phyloP scores from a whole-genome alignment of 768 basidiomycete species.

The Amanita thiersii region DNA sequence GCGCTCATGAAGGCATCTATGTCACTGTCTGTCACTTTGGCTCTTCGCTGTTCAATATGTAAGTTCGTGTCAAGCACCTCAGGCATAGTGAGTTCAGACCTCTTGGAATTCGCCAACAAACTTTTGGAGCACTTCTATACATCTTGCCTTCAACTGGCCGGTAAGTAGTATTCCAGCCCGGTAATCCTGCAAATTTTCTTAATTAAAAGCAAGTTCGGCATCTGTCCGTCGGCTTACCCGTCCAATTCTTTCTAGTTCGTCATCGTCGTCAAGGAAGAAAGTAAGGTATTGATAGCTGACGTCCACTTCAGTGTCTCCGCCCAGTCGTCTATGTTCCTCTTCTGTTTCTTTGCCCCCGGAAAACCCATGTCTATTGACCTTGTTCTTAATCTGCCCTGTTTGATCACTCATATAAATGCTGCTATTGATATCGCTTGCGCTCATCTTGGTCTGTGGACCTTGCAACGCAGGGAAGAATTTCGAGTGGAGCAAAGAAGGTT shows the following conservation, averaged over 20 bases:
- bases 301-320: conserved; percentile 93
- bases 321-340: conserved; percentile 83
- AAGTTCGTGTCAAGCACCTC: conserved; percentile 5
- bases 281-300: conserved; percentile 91
- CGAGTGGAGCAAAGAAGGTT: conserved; percentile 86
- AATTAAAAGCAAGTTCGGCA: background rate
- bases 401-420: conserved; percentile 97
- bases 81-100: conserved; percentile 19
- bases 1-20: conserved; percentile 76
- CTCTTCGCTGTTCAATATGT: conserved; percentile 49
- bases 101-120: conserved; percentile 86
- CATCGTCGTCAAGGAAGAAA: conserved; percentile 95
- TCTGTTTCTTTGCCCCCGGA: conserved; percentile 94
- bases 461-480: conserved; percentile 99
- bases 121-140: conserved; percentile 73
- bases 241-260: conserved; percentile 69
- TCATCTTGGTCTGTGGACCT: conserved; percentile 99
- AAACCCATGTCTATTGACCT: conserved; percentile 94
- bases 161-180: conserved; percentile 82
- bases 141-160: conserved; percentile 84
- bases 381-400: conserved; percentile 90
- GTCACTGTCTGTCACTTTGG: conserved; percentile 72
- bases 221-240: conserved; percentile 41
- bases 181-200: conserved; percentile 60
- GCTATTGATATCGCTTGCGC: conserved; percentile 87